Percentiles rank a stretch among this genome's conserved stretches.
These are phyloP conservation scores for Chaetomium strumarium DNA, from an alignment of 2,329 filamentous ascomycete species.

Conservation along the genomic window DNA sequence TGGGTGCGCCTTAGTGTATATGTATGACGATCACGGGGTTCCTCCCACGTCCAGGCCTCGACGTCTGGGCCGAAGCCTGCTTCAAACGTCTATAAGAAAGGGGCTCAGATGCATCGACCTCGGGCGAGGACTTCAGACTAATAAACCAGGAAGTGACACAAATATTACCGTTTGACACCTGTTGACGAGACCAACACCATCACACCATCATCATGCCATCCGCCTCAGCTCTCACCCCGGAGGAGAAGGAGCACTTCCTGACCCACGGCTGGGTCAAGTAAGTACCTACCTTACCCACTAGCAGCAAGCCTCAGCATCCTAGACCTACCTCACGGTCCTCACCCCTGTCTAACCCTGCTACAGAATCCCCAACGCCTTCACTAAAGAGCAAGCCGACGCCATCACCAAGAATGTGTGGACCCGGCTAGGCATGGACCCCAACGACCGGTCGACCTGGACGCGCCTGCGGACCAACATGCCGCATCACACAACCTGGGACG, in stretches of 20 bases:
- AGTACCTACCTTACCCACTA: neutral
- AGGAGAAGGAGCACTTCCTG: constrained; percentile 38
- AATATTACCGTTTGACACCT: neutral
- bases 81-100: constrained; percentile 6
- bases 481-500: constrained; percentile 47
- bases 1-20: neutral
- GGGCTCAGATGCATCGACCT: neutral
- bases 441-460: constrained; percentile 61
- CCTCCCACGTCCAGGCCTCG: neutral
- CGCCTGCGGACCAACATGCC: constrained; percentile 60
- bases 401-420: constrained; percentile 51
- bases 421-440: constrained; percentile 57
- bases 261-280: constrained; percentile 37
- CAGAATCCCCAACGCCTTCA: constrained; percentile 34
- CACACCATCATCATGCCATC: constrained; percentile 17
- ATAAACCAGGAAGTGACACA: neutral
- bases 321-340: neutral
- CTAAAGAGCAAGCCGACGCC: constrained; percentile 32
- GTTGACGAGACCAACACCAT: neutral
- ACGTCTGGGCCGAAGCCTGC: neutral
- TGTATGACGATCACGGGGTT: constrained; percentile 10
- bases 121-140: neutral
- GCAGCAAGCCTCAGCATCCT: neutral
- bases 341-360: neutral
- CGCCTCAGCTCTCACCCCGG: constrained; percentile 30